Evolutionary conservation across 257 asterid genomes (phyloP).

Genomic region (Solanum ossicruentum): DNA sequence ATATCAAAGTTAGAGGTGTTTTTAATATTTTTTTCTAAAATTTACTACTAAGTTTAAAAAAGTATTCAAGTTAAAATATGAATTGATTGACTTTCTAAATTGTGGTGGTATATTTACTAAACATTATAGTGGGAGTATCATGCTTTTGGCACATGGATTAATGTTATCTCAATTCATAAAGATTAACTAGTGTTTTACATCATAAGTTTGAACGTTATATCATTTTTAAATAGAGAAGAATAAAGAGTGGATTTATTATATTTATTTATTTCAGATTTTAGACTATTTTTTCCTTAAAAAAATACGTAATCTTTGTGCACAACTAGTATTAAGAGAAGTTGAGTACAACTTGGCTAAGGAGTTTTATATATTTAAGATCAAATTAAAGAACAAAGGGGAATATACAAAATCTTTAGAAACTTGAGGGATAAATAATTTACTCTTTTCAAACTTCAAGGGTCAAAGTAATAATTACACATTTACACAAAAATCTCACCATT

Average conservation of each 20-base stretch:
- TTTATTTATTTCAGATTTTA: rapidly evolving
- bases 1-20: too few relatives aligned
- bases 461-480: neutral
- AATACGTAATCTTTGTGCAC: neutral
- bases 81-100: neutral
- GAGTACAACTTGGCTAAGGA: neutral
- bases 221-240: neutral
- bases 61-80: neutral
- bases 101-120: neutral
- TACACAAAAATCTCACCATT: neutral
- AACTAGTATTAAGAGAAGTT: neutral
- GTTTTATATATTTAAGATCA: neutral
- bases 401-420: neutral
- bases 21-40: too few relatives aligned
- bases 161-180: neutral
- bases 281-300: neutral
- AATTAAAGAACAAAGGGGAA: neutral
- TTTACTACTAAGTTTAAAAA: neutral
- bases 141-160: neutral
- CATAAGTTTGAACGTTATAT: neutral
- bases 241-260: neutral
- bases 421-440: neutral
- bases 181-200: rapidly evolving
- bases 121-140: neutral
- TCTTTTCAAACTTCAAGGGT: neutral